Conservation (phyloP, 768 basidiomycete genomes). For the Candolleomyces eurysporus region DNA sequence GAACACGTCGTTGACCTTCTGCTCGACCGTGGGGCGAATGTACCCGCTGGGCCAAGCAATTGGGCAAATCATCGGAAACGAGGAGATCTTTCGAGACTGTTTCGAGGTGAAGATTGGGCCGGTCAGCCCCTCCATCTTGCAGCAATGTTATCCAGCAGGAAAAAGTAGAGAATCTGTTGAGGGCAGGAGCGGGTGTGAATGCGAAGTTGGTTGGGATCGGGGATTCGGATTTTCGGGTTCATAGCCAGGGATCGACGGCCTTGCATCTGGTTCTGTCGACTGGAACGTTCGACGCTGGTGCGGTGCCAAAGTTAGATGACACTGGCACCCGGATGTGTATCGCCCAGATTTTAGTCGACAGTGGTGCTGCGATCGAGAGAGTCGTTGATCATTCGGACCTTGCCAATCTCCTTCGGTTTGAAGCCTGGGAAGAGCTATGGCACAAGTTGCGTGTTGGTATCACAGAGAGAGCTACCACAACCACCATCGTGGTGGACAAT, state of each 20-base stretch:
- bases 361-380: background rate
- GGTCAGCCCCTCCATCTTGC: background rate
- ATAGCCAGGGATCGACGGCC: background rate
- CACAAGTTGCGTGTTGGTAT: background rate
- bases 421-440: background rate
- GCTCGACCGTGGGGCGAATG: background rate
- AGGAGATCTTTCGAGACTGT: background rate
- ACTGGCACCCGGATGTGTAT: background rate
- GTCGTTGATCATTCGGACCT: background rate
- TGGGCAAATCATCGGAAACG: background rate
- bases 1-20: background rate
- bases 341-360: background rate
- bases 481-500: background rate
- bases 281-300: background rate
- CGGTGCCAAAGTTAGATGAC: background rate
- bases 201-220: background rate
- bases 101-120: background rate
- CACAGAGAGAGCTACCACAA: background rate
- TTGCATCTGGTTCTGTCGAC: background rate
- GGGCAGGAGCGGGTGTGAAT: background rate
- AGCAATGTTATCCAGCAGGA: background rate
- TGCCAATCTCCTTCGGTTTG: background rate
- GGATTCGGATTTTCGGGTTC: background rate
- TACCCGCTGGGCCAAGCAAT: background rate
- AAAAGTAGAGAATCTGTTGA: background rate